Evolutionary conservation across 305 asterid species (phyloP).

Genomic region (Solanum hybrid): DNA sequence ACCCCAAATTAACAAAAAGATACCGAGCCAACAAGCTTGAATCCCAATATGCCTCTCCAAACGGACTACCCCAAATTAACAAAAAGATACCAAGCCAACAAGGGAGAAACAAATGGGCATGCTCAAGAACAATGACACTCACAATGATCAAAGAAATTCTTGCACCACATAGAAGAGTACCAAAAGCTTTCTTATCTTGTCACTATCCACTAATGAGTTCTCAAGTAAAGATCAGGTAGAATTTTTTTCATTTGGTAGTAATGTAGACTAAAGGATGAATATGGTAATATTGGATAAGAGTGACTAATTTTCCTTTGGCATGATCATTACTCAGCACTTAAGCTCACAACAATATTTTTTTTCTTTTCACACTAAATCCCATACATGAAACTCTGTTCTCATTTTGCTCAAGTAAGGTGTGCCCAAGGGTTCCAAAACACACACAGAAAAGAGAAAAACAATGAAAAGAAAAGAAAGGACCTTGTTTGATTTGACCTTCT

Average conservation of each 20-base stretch:
- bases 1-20: not conserved
- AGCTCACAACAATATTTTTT: not conserved
- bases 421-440: not conserved
- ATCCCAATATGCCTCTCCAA: not conserved
- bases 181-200: not conserved
- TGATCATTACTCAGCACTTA: not conserved
- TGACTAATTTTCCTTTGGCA: not conserved
- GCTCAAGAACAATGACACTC: not conserved
- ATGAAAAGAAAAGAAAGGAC: not conserved
- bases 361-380: not conserved
- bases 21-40: not conserved
- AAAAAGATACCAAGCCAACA: not conserved
- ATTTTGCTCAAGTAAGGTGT: not conserved
- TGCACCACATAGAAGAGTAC: not conserved
- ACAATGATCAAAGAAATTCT: not conserved
- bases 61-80: not conserved
- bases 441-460: not conserved
- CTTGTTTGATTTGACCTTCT: not conserved
- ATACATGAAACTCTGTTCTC: not conserved
- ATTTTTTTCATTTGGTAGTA: not conserved
- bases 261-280: not conserved
- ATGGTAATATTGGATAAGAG: not conserved
- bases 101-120: not conserved
- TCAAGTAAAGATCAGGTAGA: not conserved
- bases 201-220: not conserved